Evolutionary conservation across 2,329 filamentous ascomycete genomes (phyloP).

Genomic region (Colletotrichum siamense): DNA sequence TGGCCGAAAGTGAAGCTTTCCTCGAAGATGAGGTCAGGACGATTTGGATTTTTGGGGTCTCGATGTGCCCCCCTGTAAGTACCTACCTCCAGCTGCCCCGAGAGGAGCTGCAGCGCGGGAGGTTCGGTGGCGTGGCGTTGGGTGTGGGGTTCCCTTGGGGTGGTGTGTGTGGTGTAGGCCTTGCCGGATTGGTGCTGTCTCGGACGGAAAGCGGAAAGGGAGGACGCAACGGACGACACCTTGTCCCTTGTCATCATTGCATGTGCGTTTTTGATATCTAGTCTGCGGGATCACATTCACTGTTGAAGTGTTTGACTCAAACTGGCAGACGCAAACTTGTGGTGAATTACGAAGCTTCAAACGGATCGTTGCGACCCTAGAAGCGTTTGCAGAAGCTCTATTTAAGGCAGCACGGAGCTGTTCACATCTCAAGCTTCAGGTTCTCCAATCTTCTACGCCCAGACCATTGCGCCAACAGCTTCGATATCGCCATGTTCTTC

Average conservation of each 20-base stretch:
- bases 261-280: background rate
- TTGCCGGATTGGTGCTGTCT: background rate
- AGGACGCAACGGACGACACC: slow-evolving; percentile 10
- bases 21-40: slow-evolving; percentile 13
- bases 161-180: background rate
- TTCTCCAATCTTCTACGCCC: background rate
- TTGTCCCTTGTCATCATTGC: slow-evolving; percentile 9
- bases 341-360: background rate
- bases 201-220: background rate
- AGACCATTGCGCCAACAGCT: background rate
- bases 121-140: background rate
- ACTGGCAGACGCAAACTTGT: rapidly evolving
- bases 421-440: background rate
- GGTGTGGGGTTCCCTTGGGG: background rate
- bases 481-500: slow-evolving; percentile 74
- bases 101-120: background rate
- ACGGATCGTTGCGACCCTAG: background rate
- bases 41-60: background rate
- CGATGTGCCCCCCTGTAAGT: background rate
- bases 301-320: background rate
- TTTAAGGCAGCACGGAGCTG: background rate
- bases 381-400: background rate
- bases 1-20: background rate
- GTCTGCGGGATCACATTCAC: background rate
- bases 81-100: background rate